Evolutionary conservation across 495 filamentous ascomycete genomes (phyloP).

Genomic region (Aspergillus kassunensis): DNA sequence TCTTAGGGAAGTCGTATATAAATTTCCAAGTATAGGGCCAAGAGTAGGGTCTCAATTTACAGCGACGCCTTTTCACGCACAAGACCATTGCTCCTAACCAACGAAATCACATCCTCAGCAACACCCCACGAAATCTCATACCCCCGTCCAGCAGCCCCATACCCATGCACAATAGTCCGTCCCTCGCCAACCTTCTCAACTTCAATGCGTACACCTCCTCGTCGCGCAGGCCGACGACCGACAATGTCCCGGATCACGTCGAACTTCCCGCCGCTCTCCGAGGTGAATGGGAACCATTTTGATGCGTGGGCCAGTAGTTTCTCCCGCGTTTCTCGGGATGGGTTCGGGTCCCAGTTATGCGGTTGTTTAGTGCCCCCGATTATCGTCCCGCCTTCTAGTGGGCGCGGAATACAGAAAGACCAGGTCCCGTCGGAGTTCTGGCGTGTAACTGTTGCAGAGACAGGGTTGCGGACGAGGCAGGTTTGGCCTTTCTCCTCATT

Average conservation of each 20-base stretch:
- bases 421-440: conserved; percentile 56
- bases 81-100: conserved; percentile 31
- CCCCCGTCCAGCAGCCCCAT: conserved; percentile 59
- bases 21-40: too few species aligned
- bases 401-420: conserved; percentile 59
- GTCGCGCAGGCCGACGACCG: conserved; percentile 39
- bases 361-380: conserved; percentile 63
- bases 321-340: conserved; percentile 42
- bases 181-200: conserved; percentile 28
- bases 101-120: conserved; percentile 32
- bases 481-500: conserved; percentile 30
- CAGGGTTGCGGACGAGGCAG: conserved; percentile 43
- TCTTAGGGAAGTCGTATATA: too few species aligned
- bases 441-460: conserved; percentile 52
- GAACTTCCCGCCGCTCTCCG: conserved; percentile 35
- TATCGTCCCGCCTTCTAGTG: conserved; percentile 55
- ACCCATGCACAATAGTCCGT: conserved; percentile 53
- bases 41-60: too few species aligned
- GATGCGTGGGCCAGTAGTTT: conserved; percentile 41
- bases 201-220: conserved; percentile 43
- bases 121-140: conserved; percentile 45
- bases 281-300: conserved; percentile 42
- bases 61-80: conserved; percentile 26
- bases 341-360: conserved; percentile 50
- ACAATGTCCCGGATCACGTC: conserved; percentile 46